A percentile compares a stretch with the other conserved stretches of the same genome.
Conservation (phyloP, 1,284 basidiomycete species). For the Tilletia indica region DNA sequence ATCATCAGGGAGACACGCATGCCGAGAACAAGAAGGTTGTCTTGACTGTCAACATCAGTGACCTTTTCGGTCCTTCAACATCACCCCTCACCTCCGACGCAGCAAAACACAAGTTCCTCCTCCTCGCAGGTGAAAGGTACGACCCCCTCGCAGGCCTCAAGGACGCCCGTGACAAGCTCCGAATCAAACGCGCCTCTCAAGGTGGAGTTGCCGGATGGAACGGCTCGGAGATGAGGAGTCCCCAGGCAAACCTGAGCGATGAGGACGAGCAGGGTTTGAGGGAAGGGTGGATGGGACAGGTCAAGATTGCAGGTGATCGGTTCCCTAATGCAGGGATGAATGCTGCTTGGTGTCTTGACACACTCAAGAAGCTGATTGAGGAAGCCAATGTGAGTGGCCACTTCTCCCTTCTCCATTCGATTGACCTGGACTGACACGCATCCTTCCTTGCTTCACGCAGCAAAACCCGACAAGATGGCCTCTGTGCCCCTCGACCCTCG, state of each 20-base stretch:
- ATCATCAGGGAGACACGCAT: conserved; percentile 57
- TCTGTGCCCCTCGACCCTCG: conserved; percentile 55
- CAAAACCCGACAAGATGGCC: conserved; percentile 36
- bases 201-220: background rate
- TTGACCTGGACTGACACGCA: background rate
- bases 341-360: conserved; percentile 59
- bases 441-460: conserved; percentile 17
- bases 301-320: conserved; percentile 56
- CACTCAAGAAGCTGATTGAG: conserved; percentile 53
- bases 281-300: conserved; percentile 28
- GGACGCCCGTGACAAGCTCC: conserved; percentile 5
- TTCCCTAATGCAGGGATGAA: conserved; percentile 56
- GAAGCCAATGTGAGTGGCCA: conserved; percentile 51
- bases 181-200: conserved; percentile 2
- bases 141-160: conserved; percentile 21
- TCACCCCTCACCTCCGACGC: conserved; percentile 23
- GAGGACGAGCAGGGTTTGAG: conserved; percentile 9
- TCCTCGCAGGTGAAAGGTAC: conserved; percentile 54
- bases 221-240: background rate
- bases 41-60: conserved; percentile 41
- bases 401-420: background rate
- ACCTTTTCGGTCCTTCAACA: conserved; percentile 37
- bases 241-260: background rate
- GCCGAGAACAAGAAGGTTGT: conserved; percentile 56
- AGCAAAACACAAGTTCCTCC: conserved; percentile 56